These are phyloP conservation scores for Ananas comosus DNA, from an alignment of 176 grass and related monocot species.

Conservation along the genomic window DNA sequence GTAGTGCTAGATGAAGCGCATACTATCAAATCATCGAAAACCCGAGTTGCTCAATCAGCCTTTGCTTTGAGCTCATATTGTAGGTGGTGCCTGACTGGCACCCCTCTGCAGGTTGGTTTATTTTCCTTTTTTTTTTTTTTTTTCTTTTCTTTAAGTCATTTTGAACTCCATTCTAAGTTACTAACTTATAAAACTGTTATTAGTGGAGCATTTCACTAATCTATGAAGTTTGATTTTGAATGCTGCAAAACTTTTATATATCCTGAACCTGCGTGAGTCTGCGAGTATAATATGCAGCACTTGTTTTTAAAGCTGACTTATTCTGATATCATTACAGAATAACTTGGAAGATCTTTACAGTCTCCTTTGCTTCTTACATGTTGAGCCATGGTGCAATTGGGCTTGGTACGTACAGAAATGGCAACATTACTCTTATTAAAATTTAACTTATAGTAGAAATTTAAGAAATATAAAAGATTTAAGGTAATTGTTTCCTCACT, in stretches of 20 bases:
- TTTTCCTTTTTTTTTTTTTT: background rate
- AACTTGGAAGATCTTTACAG: slow-evolving; percentile 87
- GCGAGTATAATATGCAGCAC: background rate
- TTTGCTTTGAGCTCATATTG: slow-evolving; percentile 57
- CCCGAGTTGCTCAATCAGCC: slow-evolving; percentile 60
- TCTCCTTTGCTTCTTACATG: slow-evolving; percentile 85
- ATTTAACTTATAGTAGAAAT: background rate
- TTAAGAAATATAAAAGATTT: background rate
- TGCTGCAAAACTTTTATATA: background rate
- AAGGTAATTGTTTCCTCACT: background rate
- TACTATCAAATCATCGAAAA: slow-evolving; percentile 72
- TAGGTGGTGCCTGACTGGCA: slow-evolving; percentile 95
- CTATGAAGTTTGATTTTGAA: background rate
- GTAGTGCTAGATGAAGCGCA: slow-evolving; percentile 90
- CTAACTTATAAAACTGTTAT: background rate
- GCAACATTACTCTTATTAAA: background rate
- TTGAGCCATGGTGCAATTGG: slow-evolving; percentile 73
- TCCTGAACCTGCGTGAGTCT: background rate
- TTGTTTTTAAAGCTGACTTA: slow-evolving; percentile 5
- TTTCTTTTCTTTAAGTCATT: background rate
- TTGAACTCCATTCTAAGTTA: background rate
- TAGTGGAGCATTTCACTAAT: background rate
- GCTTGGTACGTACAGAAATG: slow-evolving; percentile 41
- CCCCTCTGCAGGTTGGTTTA: slow-evolving; percentile 64
- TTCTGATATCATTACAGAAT: slow-evolving; percentile 37